Percentiles rank a stretch among this genome's conserved stretches.
phyloP scores from a whole-genome alignment of 805 yeast species.

The Kodamaea sagamina region DNA sequence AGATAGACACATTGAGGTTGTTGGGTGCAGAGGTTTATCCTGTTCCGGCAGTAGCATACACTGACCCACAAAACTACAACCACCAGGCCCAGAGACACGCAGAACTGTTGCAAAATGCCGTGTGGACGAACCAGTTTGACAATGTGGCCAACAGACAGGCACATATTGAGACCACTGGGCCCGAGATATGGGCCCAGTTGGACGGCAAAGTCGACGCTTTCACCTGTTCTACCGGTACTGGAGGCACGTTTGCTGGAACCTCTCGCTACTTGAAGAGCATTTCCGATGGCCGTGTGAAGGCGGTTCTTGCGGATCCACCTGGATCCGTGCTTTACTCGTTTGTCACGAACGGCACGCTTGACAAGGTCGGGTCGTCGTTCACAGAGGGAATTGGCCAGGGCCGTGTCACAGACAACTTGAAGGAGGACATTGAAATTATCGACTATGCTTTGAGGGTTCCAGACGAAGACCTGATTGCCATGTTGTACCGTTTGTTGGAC shows the following conservation, averaged over 20 bases:
- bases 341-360: conserved; percentile 63
- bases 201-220: conserved; percentile 78
- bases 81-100: conserved; percentile 88
- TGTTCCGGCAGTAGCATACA: conserved; percentile 83
- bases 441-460: conserved; percentile 82
- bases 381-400: conserved; percentile 98
- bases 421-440: conserved; percentile 66
- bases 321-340: conserved; percentile 84
- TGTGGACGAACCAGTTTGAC: conserved; percentile 93
- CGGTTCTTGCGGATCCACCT: conserved; percentile 89
- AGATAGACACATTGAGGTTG: conserved; percentile 69
- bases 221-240: conserved; percentile 91
- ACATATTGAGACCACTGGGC: conserved; percentile 88
- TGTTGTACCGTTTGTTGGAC: conserved; percentile 80
- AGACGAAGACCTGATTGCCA: conserved; percentile 77
- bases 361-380: conserved; percentile 79
- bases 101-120: conserved; percentile 70
- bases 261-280: conserved; percentile 75
- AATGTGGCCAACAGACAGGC: conserved; percentile 86
- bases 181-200: conserved; percentile 87
- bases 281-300: conserved; percentile 59
- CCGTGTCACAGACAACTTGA: conserved; percentile 80
- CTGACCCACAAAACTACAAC: conserved; percentile 82
- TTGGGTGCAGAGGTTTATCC: conserved; percentile 88
- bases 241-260: conserved; percentile 88